phyloP scores from a whole-genome alignment of 1,284 basidiomycete species.

The Cutaneotrichosporon sp. region DNA sequence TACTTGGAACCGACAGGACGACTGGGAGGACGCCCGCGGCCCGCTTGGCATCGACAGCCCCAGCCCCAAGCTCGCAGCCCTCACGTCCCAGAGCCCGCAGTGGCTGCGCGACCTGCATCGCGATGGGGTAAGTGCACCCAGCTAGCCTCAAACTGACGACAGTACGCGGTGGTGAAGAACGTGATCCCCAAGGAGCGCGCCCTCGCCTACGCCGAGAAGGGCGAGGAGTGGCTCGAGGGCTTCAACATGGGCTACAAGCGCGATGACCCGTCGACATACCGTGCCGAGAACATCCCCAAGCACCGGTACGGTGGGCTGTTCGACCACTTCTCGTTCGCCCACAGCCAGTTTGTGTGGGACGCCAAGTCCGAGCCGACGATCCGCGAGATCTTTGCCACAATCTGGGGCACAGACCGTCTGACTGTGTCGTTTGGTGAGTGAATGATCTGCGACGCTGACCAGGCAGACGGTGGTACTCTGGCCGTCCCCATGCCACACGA shows the following conservation, averaged over 20 bases:
- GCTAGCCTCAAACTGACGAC: background rate
- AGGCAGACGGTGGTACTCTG: background rate
- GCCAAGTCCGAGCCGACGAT: conserved; percentile 46
- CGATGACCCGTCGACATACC: conserved; percentile 34
- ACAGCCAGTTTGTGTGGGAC: conserved; percentile 53
- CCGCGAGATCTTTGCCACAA: conserved; percentile 44
- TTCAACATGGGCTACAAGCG: conserved; percentile 41
- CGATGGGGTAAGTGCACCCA: background rate
- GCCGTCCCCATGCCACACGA: background rate
- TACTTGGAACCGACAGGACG: background rate
- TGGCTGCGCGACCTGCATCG: background rate
- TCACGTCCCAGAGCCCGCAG: background rate
- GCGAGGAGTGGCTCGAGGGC: conserved; percentile 41
- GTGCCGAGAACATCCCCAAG: conserved; percentile 33
- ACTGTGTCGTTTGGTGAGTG: conserved; percentile 43
- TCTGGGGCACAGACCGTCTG: conserved; percentile 53
- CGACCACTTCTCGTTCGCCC: conserved; percentile 38
- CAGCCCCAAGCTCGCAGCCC: background rate
- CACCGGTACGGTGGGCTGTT: conserved; percentile 10
- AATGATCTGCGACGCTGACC: background rate
- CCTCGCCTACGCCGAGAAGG: conserved; percentile 25
- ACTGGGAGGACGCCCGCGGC: background rate
- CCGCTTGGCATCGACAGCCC: background rate
- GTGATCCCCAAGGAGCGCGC: conserved; percentile 37
- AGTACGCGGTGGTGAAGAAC: conserved; percentile 39